Evolutionary conservation across 2,329 filamentous ascomycete genomes (phyloP), one percentile per base, ranked within the genome.

Genomic region (Penicillium polonicum): DNA sequence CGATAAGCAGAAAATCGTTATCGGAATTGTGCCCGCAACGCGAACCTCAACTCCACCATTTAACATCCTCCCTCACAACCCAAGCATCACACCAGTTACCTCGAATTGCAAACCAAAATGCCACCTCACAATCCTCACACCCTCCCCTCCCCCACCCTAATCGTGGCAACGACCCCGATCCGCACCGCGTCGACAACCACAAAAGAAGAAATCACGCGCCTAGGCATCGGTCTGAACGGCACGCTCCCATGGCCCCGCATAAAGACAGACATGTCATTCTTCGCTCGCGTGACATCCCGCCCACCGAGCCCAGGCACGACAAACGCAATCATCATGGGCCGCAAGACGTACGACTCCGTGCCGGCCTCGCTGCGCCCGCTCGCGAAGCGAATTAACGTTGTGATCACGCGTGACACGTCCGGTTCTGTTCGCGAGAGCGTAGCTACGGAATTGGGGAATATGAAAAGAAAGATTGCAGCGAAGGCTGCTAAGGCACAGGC

Each of bases 341-440:
- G 94, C 70, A 97, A 95, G 76, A 99, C 94, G 0, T 99, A 93
- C 88, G 91, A 96, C 52, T 91, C 87, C 63, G 93, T 99, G 59
- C 93, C 94, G 2, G 71, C 80, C 7, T 83, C 81, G 51, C 92
- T 94, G 72, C 83, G 92, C 2, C 94, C 94, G 19, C 81, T 99
- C 35, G 87, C 85, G 60, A 88, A 86, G 61, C 82, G 94, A 10
- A 79, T 92, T 50, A 97, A 96, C 74, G 85, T 97, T 41, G 85
- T 97, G 63, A 80, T 99, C 65, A 89, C 86, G 48, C 67, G 75
- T n/a, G 72, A 76, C 55, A 63, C 60, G n/a, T 59, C 65, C 1
- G 70, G 70, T 0, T 60, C 65, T 17, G 68, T 78, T 12, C 55
- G 59, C 19, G 63, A 70, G 42, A 61, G 69, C 27, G 73, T 79